phyloP scores from a whole-genome alignment of 257 asterid species.

The Catharanthus roseus region DNA sequence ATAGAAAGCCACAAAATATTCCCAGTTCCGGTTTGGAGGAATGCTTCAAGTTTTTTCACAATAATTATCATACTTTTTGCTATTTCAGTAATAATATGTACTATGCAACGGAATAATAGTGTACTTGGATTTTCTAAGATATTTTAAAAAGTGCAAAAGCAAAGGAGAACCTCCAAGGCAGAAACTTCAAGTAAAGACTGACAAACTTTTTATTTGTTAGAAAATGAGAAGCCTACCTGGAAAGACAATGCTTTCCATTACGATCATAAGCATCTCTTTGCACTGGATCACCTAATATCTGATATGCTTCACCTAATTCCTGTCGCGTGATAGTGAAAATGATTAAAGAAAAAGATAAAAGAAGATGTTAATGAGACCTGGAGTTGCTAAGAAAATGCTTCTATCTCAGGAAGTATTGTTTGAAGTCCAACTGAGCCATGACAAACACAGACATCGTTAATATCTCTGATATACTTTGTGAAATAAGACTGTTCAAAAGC shows the following conservation, averaged over 20 bases:
- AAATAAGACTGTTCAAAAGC: background rate
- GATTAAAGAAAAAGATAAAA: background rate
- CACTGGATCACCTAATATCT: conserved; percentile 74
- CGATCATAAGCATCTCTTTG: conserved; percentile 75
- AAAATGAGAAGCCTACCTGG: conserved; percentile 40
- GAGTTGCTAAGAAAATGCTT: background rate
- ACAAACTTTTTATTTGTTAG: background rate
- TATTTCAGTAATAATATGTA: background rate
- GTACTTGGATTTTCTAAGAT: background rate
- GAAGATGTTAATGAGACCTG: background rate
- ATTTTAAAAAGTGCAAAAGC: background rate
- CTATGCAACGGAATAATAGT: background rate
- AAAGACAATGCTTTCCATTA: conserved; percentile 67
- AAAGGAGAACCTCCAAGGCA: background rate
- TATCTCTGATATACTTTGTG: background rate
- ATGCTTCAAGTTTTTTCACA: background rate
- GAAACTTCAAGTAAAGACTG: background rate
- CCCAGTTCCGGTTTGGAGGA: background rate
- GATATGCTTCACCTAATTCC: conserved; percentile 91
- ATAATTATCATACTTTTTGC: background rate
- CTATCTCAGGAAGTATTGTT: background rate
- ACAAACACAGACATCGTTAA: background rate
- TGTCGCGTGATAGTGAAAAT: conserved; percentile 20
- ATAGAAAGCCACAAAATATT: too few species aligned
- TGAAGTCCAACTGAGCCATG: background rate